These are phyloP conservation scores for Tremellales sp. DNA, from an alignment of 1,284 basidiomycete species.

Conservation along the genomic window DNA sequence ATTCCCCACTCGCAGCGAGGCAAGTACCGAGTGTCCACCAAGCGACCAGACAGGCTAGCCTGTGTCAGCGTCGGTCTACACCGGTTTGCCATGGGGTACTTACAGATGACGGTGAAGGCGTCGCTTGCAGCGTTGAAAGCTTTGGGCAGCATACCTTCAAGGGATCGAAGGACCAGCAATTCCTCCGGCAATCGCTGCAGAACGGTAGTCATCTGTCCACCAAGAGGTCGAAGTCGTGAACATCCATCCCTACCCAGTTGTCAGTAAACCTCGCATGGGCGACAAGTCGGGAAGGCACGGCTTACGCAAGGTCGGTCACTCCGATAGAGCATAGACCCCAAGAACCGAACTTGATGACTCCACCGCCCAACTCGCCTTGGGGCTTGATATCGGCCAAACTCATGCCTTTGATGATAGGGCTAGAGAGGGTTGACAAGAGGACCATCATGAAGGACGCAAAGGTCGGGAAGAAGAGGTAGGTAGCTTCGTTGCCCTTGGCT, in stretches of 20 bases:
- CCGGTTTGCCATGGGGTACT: constrained; percentile 3
- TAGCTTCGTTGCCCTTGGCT: constrained; percentile 37
- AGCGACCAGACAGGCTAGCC: constrained; percentile 10
- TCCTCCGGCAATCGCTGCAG: no score
- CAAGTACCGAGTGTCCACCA: constrained; percentile 25
- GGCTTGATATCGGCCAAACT: constrained; percentile 5
- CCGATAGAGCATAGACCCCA: constrained; percentile 33
- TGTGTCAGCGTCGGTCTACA: not conserved
- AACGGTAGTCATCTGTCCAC: constrained; percentile 8
- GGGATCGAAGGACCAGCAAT: no score
- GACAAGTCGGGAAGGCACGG: no score
- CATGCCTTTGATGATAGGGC: constrained; percentile 21
- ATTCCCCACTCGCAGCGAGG: constrained; percentile 25
- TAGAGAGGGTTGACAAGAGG: constrained; percentile 22
- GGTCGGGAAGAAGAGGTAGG: constrained; percentile 30
- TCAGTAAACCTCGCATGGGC: no score
- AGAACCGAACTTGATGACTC: constrained; percentile 20
- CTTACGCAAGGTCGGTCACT: constrained; percentile 13
- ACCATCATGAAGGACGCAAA: constrained; percentile 23
- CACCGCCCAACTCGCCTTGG: constrained; percentile 7
- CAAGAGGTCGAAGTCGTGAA: constrained; percentile 10
- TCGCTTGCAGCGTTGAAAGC: constrained; percentile 22
- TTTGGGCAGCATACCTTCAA: no score
- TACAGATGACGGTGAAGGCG: constrained; percentile 30
- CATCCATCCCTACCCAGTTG: not conserved